Conservation (phyloP, 139 green algal genomes). For the Micractinium conductrix region DNA sequence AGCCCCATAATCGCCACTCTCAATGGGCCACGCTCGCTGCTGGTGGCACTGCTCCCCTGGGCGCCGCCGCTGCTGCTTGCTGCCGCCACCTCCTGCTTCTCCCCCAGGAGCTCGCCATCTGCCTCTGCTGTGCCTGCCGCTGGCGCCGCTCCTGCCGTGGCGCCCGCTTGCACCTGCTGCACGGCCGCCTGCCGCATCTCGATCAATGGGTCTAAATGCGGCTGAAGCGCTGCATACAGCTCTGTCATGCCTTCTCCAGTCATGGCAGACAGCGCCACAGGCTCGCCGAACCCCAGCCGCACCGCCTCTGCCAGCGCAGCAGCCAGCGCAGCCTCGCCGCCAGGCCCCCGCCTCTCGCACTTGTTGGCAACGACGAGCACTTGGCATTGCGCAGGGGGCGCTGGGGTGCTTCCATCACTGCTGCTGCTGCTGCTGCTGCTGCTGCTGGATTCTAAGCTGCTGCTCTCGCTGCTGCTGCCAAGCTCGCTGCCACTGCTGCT, state of each 20-base stretch:
- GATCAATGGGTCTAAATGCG: constrained; percentile 56
- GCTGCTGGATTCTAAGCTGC: neutral
- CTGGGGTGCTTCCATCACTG: neutral
- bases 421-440: neutral
- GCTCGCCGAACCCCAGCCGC: constrained; percentile 81
- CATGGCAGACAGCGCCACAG: constrained; percentile 85
- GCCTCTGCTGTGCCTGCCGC: neutral
- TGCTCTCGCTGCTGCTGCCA: neutral
- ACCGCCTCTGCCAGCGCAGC: constrained; percentile 44
- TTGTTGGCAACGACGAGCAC: constrained; percentile 90
- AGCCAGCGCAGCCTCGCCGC: constrained; percentile 13
- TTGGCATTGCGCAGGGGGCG: neutral
- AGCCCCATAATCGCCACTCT: constrained; percentile 81
- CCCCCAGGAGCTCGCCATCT: neutral
- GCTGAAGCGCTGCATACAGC: constrained; percentile 80
- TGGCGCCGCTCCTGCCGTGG: neutral
- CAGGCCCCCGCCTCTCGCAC: constrained; percentile 67
- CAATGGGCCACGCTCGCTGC: neutral
- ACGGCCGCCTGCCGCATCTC: constrained; percentile 23
- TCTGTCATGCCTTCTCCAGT: constrained; percentile 91
- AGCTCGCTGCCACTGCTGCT: constrained; percentile 2
- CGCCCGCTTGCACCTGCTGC: neutral
- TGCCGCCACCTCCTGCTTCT: neutral
- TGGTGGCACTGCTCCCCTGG: too few relatives aligned
- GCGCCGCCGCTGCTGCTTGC: constrained; percentile 1